Evolutionary conservation across 2,329 filamentous ascomycete species (phyloP), one percentile per base, ranked within the genome.

Genomic region (Emergomyces africanus): DNA sequence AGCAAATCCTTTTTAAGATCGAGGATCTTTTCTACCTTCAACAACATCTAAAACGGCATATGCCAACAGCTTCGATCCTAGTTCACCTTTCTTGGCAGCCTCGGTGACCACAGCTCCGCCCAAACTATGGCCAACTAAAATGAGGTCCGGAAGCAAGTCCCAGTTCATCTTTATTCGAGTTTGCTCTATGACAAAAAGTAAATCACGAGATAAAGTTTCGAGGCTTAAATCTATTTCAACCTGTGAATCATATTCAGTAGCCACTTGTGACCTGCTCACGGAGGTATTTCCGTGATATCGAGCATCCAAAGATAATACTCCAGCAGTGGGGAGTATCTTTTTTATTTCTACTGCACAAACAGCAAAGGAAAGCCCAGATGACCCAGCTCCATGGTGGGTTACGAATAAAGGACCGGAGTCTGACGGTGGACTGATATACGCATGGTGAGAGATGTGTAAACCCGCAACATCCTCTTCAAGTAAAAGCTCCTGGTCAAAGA

Each of bases 41-140:
- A 99, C 94, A 4, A 99, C 90, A 73, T 99, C 94, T 18, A 99
- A 78, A 8, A 97, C 91, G 3, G 85, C 89, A 73, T 92, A 96
- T 23, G 89, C 94, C 18, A 97, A 77, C 1, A 97, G 71, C 30
- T 84, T 81, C 42, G 75, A 71, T 1, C 87, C 88, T 41, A 96
- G 75, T 44, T 79, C 75, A 0, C 83, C 83, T 20, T 79, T 80
- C 67, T 82, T 84, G 14, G 91, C 90, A 59, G 95, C 78, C 67
- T 96, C 84, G 0, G 90, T 95, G 9, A 96, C 84, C 0, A 97
- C 89, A 6, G 92, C 92, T 15, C 94, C 94, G 57, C 94, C 94
- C 2, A 97, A 82, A 44, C 89, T 95, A 74, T 99, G 94, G 33
- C 94, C 94, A 8, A 99, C 84, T 0, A 97, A 81, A 33, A 97